Percentiles rank a stretch among this genome's conserved stretches.
phyloP scores from a whole-genome alignment of 106 monocot genomes.

The Acanthochlamys bracteata region DNA sequence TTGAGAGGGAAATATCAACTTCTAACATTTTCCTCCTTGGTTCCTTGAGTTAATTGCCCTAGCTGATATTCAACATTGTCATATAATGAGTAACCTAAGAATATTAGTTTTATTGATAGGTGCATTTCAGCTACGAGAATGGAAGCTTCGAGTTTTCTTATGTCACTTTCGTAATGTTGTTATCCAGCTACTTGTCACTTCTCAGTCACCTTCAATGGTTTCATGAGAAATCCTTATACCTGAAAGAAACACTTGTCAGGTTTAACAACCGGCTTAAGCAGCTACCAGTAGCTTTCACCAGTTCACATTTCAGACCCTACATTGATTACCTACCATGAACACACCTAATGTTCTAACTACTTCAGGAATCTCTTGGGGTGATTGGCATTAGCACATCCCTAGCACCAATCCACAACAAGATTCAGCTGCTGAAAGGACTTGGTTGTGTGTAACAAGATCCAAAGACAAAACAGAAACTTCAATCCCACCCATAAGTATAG shows the following conservation, averaged over 20 bases:
- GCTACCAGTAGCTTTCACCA: neutral
- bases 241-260: too few relatives aligned
- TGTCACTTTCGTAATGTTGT: conserved; percentile 70
- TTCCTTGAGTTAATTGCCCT: neutral
- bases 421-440: conserved; percentile 21
- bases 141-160: conserved; percentile 52
- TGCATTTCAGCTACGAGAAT: conserved; percentile 53
- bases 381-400: conserved; percentile 83
- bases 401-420: conserved; percentile 25
- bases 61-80: neutral
- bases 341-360: neutral
- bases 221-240: too few relatives aligned
- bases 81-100: neutral
- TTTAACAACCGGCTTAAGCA: too few relatives aligned
- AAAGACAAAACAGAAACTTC: conserved; percentile 8
- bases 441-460: conserved; percentile 64
- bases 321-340: neutral
- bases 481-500: conserved; percentile 17
- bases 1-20: too few relatives aligned
- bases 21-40: too few relatives aligned
- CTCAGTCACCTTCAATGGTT: neutral
- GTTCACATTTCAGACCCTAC: neutral
- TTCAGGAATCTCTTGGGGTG: conserved; percentile 64
- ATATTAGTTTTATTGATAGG: conserved; percentile 24
- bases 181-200: conserved; percentile 44